A percentile compares a stretch with the other conserved stretches of the same genome.
Conservation (phyloP, 2,329 filamentous ascomycete genomes). For the Pochonia chlamydosporia region DNA sequence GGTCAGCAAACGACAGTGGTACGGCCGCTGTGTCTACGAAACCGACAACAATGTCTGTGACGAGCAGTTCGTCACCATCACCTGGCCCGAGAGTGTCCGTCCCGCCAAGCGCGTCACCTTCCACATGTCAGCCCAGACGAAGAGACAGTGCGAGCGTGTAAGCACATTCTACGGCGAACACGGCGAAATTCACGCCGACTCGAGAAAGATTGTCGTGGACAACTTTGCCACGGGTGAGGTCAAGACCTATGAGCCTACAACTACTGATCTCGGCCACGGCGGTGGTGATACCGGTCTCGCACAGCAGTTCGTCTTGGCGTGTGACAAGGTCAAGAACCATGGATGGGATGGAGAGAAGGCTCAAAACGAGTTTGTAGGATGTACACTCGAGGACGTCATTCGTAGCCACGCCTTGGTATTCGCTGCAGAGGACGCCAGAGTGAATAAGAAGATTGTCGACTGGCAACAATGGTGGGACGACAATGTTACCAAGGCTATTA, state of each 20-base stretch:
- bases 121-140: slow-evolving; percentile 91
- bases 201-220: slow-evolving; percentile 66
- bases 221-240: slow-evolving; percentile 39
- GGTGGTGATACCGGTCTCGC: slow-evolving; percentile 54
- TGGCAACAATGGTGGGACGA: slow-evolving; percentile 72
- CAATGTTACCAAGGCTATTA: slow-evolving; percentile 19
- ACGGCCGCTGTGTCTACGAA: slow-evolving; percentile 93
- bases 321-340: slow-evolving; percentile 70
- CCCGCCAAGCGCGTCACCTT: slow-evolving; percentile 81
- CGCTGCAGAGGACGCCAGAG: slow-evolving; percentile 82
- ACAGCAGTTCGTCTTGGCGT: slow-evolving; percentile 75
- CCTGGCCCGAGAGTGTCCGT: slow-evolving; percentile 67
- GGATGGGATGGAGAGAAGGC: slow-evolving; percentile 62
- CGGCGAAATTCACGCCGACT: slow-evolving; percentile 85
- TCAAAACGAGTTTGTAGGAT: slow-evolving; percentile 72
- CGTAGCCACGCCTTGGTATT: slow-evolving; percentile 90
- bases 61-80: slow-evolving; percentile 83
- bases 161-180: slow-evolving; percentile 80
- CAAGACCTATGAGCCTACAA: slow-evolving; percentile 22
- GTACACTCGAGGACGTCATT: slow-evolving; percentile 80
- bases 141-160: slow-evolving; percentile 79
- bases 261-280: slow-evolving; percentile 33
- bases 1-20: slow-evolving; percentile 62
- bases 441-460: slow-evolving; percentile 61
- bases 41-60: slow-evolving; percentile 90